Evolutionary conservation across 441 rosid species (phyloP), one percentile per base, ranked within the genome.

Genomic region (Syzygium syzygioides): DNA sequence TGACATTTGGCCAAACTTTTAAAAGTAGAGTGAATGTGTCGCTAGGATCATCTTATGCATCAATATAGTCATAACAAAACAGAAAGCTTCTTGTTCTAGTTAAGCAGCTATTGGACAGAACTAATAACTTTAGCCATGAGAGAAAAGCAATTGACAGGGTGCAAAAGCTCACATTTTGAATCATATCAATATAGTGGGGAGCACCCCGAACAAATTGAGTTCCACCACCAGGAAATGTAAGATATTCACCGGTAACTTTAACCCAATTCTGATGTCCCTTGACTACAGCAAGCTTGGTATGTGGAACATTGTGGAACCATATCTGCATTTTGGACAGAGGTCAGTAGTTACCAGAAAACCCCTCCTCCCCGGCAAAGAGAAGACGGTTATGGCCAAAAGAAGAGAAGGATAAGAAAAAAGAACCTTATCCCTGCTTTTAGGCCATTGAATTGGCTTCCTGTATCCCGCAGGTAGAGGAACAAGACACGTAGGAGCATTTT

Each of bases 221-320:
- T 88, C 90, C 90, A 52, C 90, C 90, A 54, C 90, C 90, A 1
- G 90, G 90, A 55, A 88, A 88, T 52, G 87, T 88, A n/a, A 88
- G 86, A 59, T 88, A 88, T 88, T 88, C 87, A 85, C 90, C 90
- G 25, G 83, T 53, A 53, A 86, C 87, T 88, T 88, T 88, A 56
- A 88, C 87, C 90, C 90, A 88, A 55, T 88, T 88, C 23, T 88
- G 90, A 86, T 86, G 87, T 26, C 90, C 90, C 84, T 88, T 88
- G 41, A 85, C 87, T 54, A 17, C 90, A 88, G 87, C 90, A 52
- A 88, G 90, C 87, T 88, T 48, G n/a, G 87, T 85, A 59, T 88
- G 90, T 41, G 90, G 90, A 85, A 88, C 90, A 85, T 88, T 88
- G 55, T 9, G 32, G 87, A 66, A 88, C 90, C 90, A 88, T 54